Base-by-base conservation (phyloP, 345 rosid genomes). In the Brassica incana region DNA sequence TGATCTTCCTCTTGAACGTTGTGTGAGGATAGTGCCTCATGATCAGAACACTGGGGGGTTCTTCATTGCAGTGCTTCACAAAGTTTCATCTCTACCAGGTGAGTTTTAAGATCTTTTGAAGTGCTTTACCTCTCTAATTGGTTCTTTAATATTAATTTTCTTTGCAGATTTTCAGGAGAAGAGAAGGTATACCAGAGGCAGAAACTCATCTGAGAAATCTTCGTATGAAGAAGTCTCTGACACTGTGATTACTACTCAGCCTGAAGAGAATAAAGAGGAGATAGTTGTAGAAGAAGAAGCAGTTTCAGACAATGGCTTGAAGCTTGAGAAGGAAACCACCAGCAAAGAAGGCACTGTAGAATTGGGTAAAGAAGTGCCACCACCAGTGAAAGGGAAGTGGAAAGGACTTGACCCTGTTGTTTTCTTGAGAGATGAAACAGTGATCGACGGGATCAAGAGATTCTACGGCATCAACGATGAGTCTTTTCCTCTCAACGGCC, bases 41-140 rank as follows among this genome's bases (percentile, higher is more conserved):
- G 97, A 95, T 89, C 99, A 95, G 85, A 95, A 93, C 84, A 85
- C 90, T 7, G 99, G 97, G 72, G 95, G 97, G 56, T 95, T 95
- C 82, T 95, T 95, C 82, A 85, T 95, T 70, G 98, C 97, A 36
- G 93, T 93, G 60, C 83, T 93, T 69, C 88, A 86, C 69, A 95
- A 95, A 83, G 77, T 87, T 78, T 92, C 89, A 63, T 76, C 88
- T 52, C 81, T 93, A 78, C 91, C 97, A 82, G 97, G 98, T 91
- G 79, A 78, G 18, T 71, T 36, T 36, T 20, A 15, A 18, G 29
- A 29, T 9, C 36, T 16, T 35, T 32, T 1, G 12, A 6, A 38
- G 29, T 38, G 50, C 59, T 29, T 52, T 30, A 35, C 45, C 16
- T 72, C 33, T 61, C 5, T 72, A 36, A 30, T 69, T 16, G 73